Conservation (phyloP, 73 alveolate species). For the Symbiodinium pilosum region DNA sequence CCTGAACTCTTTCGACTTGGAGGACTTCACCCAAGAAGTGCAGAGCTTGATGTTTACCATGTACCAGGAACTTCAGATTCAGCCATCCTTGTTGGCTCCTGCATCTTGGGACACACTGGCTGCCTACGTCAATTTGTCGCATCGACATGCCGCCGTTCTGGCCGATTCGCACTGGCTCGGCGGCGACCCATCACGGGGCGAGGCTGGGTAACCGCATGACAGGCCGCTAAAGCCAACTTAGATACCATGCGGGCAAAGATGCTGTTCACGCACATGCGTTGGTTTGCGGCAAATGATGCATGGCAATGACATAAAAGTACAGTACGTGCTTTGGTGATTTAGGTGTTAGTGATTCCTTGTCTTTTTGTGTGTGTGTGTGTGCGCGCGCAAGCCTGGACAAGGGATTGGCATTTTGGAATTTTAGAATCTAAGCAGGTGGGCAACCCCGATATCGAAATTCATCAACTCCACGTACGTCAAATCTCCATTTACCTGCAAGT, state of each 20-base stretch:
- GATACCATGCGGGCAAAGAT: not conserved
- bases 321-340: not conserved
- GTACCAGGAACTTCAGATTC: constrained; percentile 75
- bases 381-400: too few species aligned
- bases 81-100: constrained; percentile 60
- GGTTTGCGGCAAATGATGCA: not conserved
- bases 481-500: too few species aligned
- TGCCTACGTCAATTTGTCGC: not conserved
- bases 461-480: too few species aligned
- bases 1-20: constrained; percentile 52
- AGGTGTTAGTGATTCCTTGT: not conserved
- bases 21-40: constrained; percentile 64
- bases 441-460: too few species aligned
- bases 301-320: too few species aligned
- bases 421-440: too few species aligned
- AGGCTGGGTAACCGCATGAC: constrained; percentile 7
- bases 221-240: too few species aligned
- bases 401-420: too few species aligned
- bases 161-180: constrained; percentile 67
- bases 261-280: too few species aligned
- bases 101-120: constrained; percentile 64
- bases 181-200: constrained; percentile 67
- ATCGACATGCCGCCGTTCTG: constrained; percentile 21
- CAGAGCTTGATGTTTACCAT: constrained; percentile 35
- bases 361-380: too few species aligned